Evolutionary conservation across 2,329 filamentous ascomycete genomes (phyloP), one percentile per base, ranked within the genome.

Genomic region (Geosmithia putterillii): DNA sequence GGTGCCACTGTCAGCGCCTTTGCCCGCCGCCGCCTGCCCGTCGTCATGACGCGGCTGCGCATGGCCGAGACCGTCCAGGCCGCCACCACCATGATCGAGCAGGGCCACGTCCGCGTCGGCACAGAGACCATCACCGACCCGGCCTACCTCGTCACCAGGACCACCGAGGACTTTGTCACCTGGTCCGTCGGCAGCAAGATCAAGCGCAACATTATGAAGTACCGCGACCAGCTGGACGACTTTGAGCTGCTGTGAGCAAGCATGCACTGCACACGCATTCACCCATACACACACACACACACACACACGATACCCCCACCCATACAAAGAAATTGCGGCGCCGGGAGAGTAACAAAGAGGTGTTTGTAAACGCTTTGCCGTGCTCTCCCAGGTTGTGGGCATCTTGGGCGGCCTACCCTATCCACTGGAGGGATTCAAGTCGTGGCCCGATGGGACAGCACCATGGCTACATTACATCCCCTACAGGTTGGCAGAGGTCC

Each of bases 101-200:
- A 95, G 58, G 90, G 90, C 7, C 89, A 95, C 59, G 88, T 96
- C 3, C 73, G 90, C 40, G 87, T 95, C 1, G 90, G 90, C 12
- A 89, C 87, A 0, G 87, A 95, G 57, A 84, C 89, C 2, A 76
- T 95, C 21, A 94, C 86, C 2, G 90, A 96, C 59, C 81, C 88
- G 22, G 89, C 88, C 1, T 95, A 88, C 55, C 64, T 95, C 43
- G 87, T 96, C 7, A 92, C 86, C 34, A 73, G 89, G 50, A 85
- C 79, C 47, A 86, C 94, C 74, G 90, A 96, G 65, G 90, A 96
- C 65, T 95, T 94, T 60, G 84, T 96, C 17, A 95, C 90, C 1
- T 96, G 90, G 90, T 83, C 90, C 9, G 86, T 94, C 55, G 87
- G 86, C 47, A 94, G 86, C 64, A 95, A 95, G 83, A 89, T 96